Evolutionary conservation across 2,329 filamentous ascomycete species (phyloP), one percentile per base, ranked within the genome.

Genomic region (Exserohilum rostratum): DNA sequence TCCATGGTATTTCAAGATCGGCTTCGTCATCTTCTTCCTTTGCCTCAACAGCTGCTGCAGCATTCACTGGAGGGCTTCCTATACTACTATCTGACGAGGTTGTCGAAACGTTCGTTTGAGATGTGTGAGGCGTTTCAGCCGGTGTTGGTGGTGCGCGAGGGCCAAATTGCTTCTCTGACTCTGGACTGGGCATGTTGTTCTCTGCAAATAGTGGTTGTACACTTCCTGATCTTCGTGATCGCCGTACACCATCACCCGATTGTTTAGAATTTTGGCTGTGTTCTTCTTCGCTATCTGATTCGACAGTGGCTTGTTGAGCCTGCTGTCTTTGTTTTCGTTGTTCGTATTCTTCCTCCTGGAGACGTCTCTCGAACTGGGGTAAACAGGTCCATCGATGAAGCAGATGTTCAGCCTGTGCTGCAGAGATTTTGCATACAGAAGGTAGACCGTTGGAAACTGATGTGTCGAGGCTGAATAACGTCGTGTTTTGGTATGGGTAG

Each of bases 1-100:
- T 64, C 74, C 74, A 76, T 4, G 74, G 74, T 18, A 76, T 76
- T 31, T 67, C 68, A 1, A 76, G 61, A 17, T 71, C 62, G 0
- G 68, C 44, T 15, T 68, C 70, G 11, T 66, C 62, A 20, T 72
- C 70, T 38, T 70, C 64, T 31, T 71, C 67, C 30, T 72, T 68
- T 7, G 68, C 68, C 57, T 69, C 65, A 2, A 71, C 56, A 27
- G 70, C 72, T 11, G 68, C 69, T 29, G 68, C 65, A 11, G 69
- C 69, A 53, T 67, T 67, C 2, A 69, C 61, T 3, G 71, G 71
- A 2, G 71, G 57, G 18, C 55, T 69, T 7, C 55, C 53, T 37
- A 69, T 60, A 47, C 67, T 72, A 2, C 65, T 53, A 1, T 64
- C 59, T 30, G 70, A 66, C 3, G 71, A 73, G 3, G 42, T 35